A percentile compares a stretch with the other conserved stretches of the same genome.
These are phyloP conservation scores for Ambrosia hybrid DNA, from an alignment of 140 eudicot genomes.

Conservation along the genomic window DNA sequence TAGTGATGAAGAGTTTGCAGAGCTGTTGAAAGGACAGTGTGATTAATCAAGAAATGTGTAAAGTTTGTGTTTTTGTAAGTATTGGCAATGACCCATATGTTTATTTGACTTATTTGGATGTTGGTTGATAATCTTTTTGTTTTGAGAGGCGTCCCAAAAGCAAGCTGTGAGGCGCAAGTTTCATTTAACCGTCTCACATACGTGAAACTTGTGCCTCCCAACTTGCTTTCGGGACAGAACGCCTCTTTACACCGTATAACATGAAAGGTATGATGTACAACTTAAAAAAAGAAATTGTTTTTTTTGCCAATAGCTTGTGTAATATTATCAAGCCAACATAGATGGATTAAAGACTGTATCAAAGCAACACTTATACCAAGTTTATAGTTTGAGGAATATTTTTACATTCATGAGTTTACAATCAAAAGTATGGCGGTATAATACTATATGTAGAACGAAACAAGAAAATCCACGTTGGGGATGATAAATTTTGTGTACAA, in stretches of 20 bases:
- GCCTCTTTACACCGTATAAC: no score
- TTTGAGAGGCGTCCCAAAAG: no score
- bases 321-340: neutral
- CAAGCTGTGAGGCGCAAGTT: no score
- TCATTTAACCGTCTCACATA: no score
- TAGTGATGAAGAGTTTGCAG: slow-evolving; percentile 56
- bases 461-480: slow-evolving; percentile 18
- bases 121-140: no score
- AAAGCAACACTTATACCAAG: neutral
- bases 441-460: slow-evolving; percentile 10
- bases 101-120: neutral
- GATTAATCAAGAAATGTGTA: slow-evolving; percentile 17
- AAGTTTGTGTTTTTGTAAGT: slow-evolving; percentile 2
- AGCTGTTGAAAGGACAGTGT: slow-evolving; percentile 25
- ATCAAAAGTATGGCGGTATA: neutral
- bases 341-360: neutral
- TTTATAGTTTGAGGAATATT: neutral
- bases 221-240: no score
- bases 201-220: no score
- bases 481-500: slow-evolving; percentile 28
- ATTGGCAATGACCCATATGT: neutral
- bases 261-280: no score
- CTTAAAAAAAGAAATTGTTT: no score
- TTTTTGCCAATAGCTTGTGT: neutral
- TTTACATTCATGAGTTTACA: slow-evolving; percentile 17